phyloP scores from a whole-genome alignment of 805 yeast species.

The Allodekkera sacchari region DNA sequence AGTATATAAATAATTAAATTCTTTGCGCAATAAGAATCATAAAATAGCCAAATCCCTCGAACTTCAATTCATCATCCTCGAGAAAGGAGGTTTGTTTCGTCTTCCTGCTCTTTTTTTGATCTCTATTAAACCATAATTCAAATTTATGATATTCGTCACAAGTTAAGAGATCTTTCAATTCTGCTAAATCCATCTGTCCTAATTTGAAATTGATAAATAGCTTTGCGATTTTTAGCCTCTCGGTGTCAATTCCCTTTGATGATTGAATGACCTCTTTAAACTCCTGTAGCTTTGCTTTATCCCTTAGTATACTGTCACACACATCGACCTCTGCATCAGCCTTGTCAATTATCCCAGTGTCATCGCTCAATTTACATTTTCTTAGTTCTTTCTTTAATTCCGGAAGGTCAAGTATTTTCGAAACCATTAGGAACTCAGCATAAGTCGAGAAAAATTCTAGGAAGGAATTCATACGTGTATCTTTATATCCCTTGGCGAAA shows the following conservation, averaged over 20 bases:
- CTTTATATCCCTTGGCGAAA: constrained; percentile 7
- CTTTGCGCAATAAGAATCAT: constrained; percentile 7
- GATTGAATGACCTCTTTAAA: background rate
- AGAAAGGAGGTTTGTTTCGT: too few species aligned
- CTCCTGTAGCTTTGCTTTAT: background rate
- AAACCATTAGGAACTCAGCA: constrained; percentile 18
- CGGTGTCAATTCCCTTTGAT: constrained; percentile 5
- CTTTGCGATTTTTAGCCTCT: constrained; percentile 15
- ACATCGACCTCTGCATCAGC: background rate
- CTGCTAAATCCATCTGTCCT: too few species aligned
- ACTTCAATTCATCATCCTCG: constrained; percentile 2
- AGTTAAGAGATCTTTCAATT: too few species aligned
- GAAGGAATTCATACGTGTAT: constrained; percentile 20
- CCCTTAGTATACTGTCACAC: background rate
- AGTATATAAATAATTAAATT: too few species aligned
- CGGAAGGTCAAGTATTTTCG: constrained; percentile 11
- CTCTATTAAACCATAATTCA: too few species aligned
- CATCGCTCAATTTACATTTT: background rate
- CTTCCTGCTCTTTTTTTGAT: too few species aligned
- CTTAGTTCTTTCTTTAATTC: background rate
- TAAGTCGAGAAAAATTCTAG: constrained; percentile 24
- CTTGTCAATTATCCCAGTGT: background rate
- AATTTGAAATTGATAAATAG: constrained; percentile 26
- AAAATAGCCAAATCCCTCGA: constrained; percentile 7
- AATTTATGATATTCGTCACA: too few species aligned